These are phyloP conservation scores for Tuctoria greenei DNA, from an alignment of 176 grass and related monocot species.

Conservation along the genomic window DNA sequence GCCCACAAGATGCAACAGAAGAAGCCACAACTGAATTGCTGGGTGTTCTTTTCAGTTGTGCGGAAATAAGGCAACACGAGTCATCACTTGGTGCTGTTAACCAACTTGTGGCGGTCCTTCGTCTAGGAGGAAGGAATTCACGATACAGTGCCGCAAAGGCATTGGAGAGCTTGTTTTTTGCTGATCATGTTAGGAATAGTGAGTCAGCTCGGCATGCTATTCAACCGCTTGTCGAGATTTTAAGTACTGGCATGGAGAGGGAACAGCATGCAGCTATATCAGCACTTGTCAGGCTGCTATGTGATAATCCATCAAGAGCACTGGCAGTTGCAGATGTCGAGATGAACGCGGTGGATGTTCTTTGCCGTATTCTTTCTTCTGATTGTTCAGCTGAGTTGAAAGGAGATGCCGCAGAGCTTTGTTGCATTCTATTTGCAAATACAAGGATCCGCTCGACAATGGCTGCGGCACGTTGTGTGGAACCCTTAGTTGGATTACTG, in stretches of 20 bases:
- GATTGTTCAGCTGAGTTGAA: constrained; percentile 93
- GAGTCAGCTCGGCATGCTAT: constrained; percentile 90
- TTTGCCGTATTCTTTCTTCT: constrained; percentile 83
- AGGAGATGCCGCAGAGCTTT: constrained; percentile 95
- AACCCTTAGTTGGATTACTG: constrained; percentile 83
- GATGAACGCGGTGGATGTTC: constrained; percentile 95
- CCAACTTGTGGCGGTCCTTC: constrained; percentile 96
- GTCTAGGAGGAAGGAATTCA: constrained; percentile 96
- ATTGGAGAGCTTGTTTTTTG: constrained; percentile 92
- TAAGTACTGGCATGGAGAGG: constrained; percentile 91
- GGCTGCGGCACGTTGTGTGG: constrained; percentile 90
- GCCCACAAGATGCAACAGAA: constrained; percentile 93
- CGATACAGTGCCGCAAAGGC: constrained; percentile 96
- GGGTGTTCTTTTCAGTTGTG: constrained; percentile 75
- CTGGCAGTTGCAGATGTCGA: constrained; percentile 91
- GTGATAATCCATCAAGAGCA: constrained; percentile 91
- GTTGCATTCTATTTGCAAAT: constrained; percentile 91
- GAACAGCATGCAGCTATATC: constrained; percentile 99
- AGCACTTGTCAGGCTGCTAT: constrained; percentile 87
- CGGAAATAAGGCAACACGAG: constrained; percentile 94
- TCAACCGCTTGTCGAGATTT: constrained; percentile 97
- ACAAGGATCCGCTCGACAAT: constrained; percentile 94
- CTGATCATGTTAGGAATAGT: constrained; percentile 94
- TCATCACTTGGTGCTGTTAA: constrained; percentile 84
- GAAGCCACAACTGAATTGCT: constrained; percentile 93